A percentile compares a stretch with the other conserved stretches of the same genome.
phyloP scores from a whole-genome alignment of 2,329 filamentous ascomycete species.

The Conoideocrella luteorostrata region DNA sequence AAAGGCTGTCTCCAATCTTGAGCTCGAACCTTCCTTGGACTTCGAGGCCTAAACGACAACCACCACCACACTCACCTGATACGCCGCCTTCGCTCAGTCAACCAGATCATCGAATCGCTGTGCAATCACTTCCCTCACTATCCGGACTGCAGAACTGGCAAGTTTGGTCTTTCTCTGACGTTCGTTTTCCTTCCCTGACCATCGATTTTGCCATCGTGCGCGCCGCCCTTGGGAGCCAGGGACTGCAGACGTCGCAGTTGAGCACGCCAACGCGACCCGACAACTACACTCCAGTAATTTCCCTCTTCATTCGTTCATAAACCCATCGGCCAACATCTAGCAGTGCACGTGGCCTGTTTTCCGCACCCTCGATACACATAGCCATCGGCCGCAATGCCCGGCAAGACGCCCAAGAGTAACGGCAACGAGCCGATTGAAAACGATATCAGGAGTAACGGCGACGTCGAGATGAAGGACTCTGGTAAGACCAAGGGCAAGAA shows the following conservation, averaged over 20 bases:
- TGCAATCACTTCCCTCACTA: not conserved
- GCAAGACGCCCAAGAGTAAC: slow-evolving; percentile 67
- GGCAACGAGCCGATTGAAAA: slow-evolving; percentile 65
- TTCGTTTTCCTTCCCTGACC: slow-evolving; percentile 7
- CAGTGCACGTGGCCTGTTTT: not conserved
- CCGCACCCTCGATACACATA: not conserved
- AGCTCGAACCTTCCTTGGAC: slow-evolving; percentile 27
- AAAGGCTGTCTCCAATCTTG: slow-evolving; percentile 19
- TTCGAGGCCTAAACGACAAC: slow-evolving; percentile 14
- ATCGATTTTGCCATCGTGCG: slow-evolving; percentile 5
- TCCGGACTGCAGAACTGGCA: not conserved
- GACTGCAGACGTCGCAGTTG: slow-evolving; percentile 5
- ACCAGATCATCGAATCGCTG: slow-evolving; percentile 7
- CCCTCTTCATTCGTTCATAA: not conserved
- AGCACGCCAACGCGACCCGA: slow-evolving; percentile 7
- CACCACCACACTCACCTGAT: slow-evolving; percentile 2
- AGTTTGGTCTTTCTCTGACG: not conserved
- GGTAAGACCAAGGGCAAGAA: slow-evolving; percentile 63
- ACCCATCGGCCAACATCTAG: not conserved
- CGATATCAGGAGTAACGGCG: slow-evolving; percentile 53
- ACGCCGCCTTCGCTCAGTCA: not conserved
- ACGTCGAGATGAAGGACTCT: slow-evolving; percentile 66
- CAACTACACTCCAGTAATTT: not conserved
- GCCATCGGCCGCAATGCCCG: slow-evolving; percentile 48
- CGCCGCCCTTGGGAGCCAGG: slow-evolving; percentile 7